phyloP scores from a whole-genome alignment of 2,329 filamentous ascomycete species.

The Diaporthe eres region DNA sequence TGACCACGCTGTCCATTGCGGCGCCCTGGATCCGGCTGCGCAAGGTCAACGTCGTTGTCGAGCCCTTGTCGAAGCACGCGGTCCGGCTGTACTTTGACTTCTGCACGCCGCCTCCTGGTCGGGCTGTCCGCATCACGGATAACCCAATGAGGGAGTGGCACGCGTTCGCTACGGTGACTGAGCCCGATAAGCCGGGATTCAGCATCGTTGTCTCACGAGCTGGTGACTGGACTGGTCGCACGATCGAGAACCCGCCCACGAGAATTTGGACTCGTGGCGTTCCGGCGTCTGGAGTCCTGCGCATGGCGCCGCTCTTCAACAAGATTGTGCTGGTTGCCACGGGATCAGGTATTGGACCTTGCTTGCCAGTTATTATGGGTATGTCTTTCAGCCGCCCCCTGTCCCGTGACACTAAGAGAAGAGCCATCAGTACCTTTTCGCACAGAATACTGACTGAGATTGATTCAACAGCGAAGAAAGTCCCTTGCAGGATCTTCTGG shows the following conservation, averaged over 20 bases:
- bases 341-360: constrained; percentile 75
- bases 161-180: constrained; percentile 72
- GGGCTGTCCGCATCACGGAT: constrained; percentile 66
- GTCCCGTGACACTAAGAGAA: no score
- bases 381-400: no score
- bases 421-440: no score
- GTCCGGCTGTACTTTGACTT: constrained; percentile 71
- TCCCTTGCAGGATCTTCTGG: constrained; percentile 53
- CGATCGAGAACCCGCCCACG: constrained; percentile 68
- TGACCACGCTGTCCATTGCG: constrained; percentile 68
- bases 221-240: constrained; percentile 74
- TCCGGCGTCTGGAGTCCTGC: constrained; percentile 70
- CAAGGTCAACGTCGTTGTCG: constrained; percentile 67
- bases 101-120: constrained; percentile 60
- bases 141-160: constrained; percentile 73
- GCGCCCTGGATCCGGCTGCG: constrained; percentile 75
- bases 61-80: constrained; percentile 74
- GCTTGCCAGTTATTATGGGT: constrained; percentile 63
- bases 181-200: constrained; percentile 49
- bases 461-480: constrained; percentile 39
- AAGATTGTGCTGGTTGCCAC: constrained; percentile 72
- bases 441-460: background rate
- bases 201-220: constrained; percentile 73
- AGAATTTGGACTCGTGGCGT: constrained; percentile 73
- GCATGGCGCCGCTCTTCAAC: constrained; percentile 69